These are phyloP conservation scores for Byssothecium circinans DNA, from an alignment of 2,329 filamentous ascomycete genomes.

Conservation along the genomic window DNA sequence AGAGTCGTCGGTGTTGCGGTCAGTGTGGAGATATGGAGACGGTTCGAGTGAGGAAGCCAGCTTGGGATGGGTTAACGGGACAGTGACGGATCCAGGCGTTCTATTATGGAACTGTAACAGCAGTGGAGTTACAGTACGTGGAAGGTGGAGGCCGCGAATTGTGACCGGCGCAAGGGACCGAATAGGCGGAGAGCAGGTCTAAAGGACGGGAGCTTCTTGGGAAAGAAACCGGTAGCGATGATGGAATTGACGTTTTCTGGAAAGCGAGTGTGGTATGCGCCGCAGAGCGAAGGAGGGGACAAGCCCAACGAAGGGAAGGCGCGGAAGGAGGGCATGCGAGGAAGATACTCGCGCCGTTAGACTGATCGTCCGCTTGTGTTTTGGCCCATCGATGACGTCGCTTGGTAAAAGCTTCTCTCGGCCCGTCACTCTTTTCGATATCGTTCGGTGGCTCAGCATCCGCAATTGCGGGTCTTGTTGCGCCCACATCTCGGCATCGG, in stretches of 20 bases:
- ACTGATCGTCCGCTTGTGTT: not conserved
- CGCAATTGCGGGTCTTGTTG: not conserved
- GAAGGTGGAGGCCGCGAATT: not conserved
- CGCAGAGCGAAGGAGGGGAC: not conserved
- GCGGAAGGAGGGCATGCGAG: not conserved
- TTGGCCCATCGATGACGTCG: not conserved
- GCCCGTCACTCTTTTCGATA: not conserved
- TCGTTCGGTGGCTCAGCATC: not conserved
- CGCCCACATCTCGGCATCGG: not conserved
- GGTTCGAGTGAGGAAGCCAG: slow-evolving; percentile 32
- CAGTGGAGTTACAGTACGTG: not conserved
- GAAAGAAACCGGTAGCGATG: not conserved
- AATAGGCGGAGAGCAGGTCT: no score
- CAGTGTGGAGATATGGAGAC: slow-evolving; percentile 30
- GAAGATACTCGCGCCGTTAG: not conserved
- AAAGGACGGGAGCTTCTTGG: not conserved
- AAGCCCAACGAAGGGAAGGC: not conserved
- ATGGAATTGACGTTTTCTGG: not conserved
- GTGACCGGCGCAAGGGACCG: not conserved
- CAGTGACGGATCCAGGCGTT: not conserved
- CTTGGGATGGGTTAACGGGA: slow-evolving; percentile 14
- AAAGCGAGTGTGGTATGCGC: not conserved
- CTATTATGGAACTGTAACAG: not conserved
- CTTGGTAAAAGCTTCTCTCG: not conserved
- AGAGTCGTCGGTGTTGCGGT: slow-evolving; percentile 30